Percentiles rank a stretch among this genome's conserved stretches.
Evolutionary conservation across 345 rosid species (phyloP).

Genomic region (Hirschfeldia incana): DNA sequence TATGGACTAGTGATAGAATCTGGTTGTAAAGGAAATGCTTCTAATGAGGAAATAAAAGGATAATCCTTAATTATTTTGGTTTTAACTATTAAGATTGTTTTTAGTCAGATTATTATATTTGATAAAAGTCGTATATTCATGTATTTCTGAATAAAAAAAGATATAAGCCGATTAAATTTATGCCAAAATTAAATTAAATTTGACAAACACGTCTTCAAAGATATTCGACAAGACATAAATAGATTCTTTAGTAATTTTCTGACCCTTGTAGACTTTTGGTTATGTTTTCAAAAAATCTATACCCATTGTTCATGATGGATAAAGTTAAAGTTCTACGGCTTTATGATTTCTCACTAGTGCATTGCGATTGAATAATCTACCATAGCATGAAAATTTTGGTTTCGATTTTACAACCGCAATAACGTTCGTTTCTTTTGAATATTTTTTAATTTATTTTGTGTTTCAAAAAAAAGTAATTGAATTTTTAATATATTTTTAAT

Average conservation of each 20-base stretch:
- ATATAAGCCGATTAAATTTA: background rate
- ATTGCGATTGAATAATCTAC: background rate
- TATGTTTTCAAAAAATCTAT: background rate
- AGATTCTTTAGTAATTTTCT: background rate
- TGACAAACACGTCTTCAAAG: background rate
- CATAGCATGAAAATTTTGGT: background rate
- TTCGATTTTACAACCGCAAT: background rate
- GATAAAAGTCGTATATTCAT: background rate
- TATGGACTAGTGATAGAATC: background rate
- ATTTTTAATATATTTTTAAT: background rate
- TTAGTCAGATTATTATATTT: background rate
- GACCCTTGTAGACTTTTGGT: background rate
- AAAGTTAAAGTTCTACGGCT: background rate
- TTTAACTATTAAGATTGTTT: background rate
- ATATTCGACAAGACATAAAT: background rate
- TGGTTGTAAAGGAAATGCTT: background rate
- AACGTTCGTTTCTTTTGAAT: background rate
- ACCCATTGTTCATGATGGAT: background rate
- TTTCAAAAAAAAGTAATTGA: too few species aligned
- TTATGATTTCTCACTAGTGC: background rate
- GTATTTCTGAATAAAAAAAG: background rate
- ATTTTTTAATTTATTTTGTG: too few species aligned
- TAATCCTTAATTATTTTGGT: background rate
- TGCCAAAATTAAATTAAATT: background rate
- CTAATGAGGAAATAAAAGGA: background rate